Conservation (phyloP, 495 filamentous ascomycete genomes). For the Niebla homalea region DNA sequence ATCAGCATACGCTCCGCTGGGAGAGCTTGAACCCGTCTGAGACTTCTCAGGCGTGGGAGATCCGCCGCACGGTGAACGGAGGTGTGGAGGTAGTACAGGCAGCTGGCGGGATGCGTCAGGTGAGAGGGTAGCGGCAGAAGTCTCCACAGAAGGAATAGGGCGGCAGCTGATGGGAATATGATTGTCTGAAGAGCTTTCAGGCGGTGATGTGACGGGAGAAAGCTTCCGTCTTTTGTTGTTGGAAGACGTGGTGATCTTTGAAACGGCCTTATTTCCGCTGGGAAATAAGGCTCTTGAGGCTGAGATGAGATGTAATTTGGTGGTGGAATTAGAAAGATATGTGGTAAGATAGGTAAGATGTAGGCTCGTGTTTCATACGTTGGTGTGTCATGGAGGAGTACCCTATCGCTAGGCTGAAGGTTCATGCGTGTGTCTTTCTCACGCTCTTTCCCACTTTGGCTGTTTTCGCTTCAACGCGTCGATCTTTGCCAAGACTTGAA, state of each 20-base stretch:
- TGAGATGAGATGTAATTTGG: background rate
- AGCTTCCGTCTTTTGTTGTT: constrained; percentile 19
- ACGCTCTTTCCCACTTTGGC: too few species aligned
- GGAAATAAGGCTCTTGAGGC: constrained; percentile 17
- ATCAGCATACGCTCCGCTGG: constrained; percentile 59
- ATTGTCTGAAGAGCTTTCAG: background rate
- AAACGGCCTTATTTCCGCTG: constrained; percentile 16
- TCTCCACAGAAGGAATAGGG: background rate
- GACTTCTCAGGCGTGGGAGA: constrained; percentile 15
- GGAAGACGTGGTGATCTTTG: constrained; percentile 19
- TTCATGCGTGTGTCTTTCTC: too few species aligned
- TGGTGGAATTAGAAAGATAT: background rate
- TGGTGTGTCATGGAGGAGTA: too few species aligned
- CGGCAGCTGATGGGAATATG: background rate
- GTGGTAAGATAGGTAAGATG: background rate
- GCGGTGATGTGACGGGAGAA: constrained; percentile 11
- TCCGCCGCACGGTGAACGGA: constrained; percentile 6
- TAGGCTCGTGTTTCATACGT: background rate
- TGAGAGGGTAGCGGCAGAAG: constrained; percentile 2
- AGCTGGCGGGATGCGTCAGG: constrained; percentile 7
- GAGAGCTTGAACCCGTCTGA: constrained; percentile 38
- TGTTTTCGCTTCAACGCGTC: too few species aligned
- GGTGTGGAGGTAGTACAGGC: constrained; percentile 8
- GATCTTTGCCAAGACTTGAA: too few species aligned
- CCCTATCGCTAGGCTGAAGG: too few species aligned